These are phyloP conservation scores for Scedosporium boydii DNA, from an alignment of 2,329 filamentous ascomycete species.

Conservation along the genomic window DNA sequence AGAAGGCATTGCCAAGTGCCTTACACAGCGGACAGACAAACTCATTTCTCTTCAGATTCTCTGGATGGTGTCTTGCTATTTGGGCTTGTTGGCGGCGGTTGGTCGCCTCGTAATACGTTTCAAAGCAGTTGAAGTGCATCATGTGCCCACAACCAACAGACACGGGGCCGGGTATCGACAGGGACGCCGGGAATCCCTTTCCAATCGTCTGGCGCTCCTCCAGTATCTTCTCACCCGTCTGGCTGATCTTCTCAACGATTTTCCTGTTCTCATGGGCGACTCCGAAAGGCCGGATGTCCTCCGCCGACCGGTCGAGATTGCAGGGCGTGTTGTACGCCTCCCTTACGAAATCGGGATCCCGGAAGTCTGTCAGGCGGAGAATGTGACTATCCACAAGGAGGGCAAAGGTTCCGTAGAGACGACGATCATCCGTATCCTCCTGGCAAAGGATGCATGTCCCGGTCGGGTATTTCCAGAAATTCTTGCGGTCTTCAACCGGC, in stretches of 20 bases:
- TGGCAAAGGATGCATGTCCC: slow-evolving; percentile 95
- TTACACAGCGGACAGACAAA: slow-evolving; percentile 97
- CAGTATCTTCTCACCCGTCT: slow-evolving; percentile 59
- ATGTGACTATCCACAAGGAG: slow-evolving; percentile 80
- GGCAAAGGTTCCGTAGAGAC: slow-evolving; percentile 87
- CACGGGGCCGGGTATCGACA: slow-evolving; percentile 64
- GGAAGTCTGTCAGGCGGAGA: slow-evolving; percentile 74
- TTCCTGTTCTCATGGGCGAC: slow-evolving; percentile 80
- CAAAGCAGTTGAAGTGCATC: slow-evolving; percentile 96
- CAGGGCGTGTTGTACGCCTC: slow-evolving; percentile 72
- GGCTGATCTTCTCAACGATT: slow-evolving; percentile 65
- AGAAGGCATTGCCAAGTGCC: slow-evolving; percentile 85
- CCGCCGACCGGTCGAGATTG: slow-evolving; percentile 77
- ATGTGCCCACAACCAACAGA: slow-evolving; percentile 93
- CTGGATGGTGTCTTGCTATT: slow-evolving; percentile 89
- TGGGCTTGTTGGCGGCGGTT: slow-evolving; percentile 78
- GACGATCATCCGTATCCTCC: slow-evolving; percentile 84
- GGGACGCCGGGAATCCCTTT: slow-evolving; percentile 70
- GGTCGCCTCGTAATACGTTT: slow-evolving; percentile 80
- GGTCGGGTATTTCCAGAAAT: slow-evolving; percentile 80
- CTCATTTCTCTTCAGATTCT: slow-evolving; percentile 67
- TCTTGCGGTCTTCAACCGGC: slow-evolving; percentile 50
- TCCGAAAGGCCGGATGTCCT: slow-evolving; percentile 78
- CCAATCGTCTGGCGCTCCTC: slow-evolving; percentile 75
- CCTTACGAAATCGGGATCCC: slow-evolving; percentile 72